These are phyloP conservation scores for Entomophthora muscae DNA, from an alignment of 371 early-diverging fungal genomes.

Conservation along the genomic window DNA sequence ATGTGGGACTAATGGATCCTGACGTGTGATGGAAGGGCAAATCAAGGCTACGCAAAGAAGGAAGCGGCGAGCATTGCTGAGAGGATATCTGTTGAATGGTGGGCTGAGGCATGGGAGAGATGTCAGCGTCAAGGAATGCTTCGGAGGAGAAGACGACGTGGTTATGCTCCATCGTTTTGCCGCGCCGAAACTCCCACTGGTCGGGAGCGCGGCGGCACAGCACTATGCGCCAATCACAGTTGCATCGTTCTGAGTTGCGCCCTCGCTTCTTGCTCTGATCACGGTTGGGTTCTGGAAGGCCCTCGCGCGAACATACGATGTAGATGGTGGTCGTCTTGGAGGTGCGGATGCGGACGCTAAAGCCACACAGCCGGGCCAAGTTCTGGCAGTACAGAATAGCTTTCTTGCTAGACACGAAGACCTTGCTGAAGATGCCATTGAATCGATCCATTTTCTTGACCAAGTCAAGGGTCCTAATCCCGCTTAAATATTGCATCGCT, in stretches of 20 bases:
- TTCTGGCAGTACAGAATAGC: neutral
- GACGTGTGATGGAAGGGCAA: too few relatives aligned
- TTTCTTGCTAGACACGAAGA: neutral
- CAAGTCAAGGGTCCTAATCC: too few relatives aligned
- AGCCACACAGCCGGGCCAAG: conserved; percentile 6
- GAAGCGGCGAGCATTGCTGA: too few relatives aligned
- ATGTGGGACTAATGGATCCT: too few relatives aligned
- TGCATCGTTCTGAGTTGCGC: neutral
- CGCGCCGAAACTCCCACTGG: conserved; percentile 6
- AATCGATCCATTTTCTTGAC: neutral
- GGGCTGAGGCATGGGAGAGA: too few relatives aligned
- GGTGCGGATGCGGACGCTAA: conserved; percentile 2
- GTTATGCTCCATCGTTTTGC: conserved; percentile 16
- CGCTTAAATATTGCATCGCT: too few relatives aligned
- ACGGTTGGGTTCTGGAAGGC: neutral
- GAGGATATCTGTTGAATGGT: too few relatives aligned
- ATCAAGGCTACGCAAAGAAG: too few relatives aligned
- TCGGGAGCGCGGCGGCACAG: neutral
- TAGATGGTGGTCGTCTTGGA: too few relatives aligned
- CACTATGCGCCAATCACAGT: conserved; percentile 6
- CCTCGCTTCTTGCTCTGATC: neutral
- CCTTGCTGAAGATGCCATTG: neutral
- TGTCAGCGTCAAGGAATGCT: too few relatives aligned
- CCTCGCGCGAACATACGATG: conserved; percentile 3
- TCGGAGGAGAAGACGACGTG: neutral